Evolutionary conservation across 1,284 basidiomycete species (phyloP), one percentile per base, ranked within the genome.

Genomic region (Jaminaea rosea): DNA sequence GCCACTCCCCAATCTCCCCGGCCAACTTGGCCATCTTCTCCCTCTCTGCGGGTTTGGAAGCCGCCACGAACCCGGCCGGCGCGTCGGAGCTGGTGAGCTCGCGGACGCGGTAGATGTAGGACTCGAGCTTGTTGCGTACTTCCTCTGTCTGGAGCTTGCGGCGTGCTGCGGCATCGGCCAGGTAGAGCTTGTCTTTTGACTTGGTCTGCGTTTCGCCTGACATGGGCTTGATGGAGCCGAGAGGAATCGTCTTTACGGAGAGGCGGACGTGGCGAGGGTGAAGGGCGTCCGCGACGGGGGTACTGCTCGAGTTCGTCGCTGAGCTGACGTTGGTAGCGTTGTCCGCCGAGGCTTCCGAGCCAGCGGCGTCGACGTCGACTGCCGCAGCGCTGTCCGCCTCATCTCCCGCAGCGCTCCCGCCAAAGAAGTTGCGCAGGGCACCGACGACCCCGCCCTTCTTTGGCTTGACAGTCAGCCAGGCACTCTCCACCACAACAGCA

Each of bases 71-170:
- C n/a, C 39, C 39, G 4, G 49, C 1, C 77, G 71, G 59, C n/a
- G n/a, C n/a, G 32, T 84, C 82, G 24, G 83, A 81, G n/a, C n/a
- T n/a, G 8, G 97, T 77, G 23, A 91, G 78, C 70, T 92, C 91
- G 21, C 88, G 84, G 28, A 96, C 77, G 52, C 84, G 83, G 78
- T 99, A 99, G 17, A 97, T 76, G 75, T 92, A 93, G 24, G 85
- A 82, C 76, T 99, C 94, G 51, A 99, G 83, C 26, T 82, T 80
- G 76, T 99, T 99, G 50, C 85, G 82, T 1, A 89, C 88, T 75
- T 97, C 93, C 69, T 93, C 93, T 46, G 84, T 83, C 48, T 83
- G 81, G 26, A 79, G 80, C 71, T 89, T 90, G 17, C 83, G 81
- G 1, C 79, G 77, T 74, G 96, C 91, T 49, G 86, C 84, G 9